Percentiles rank a stretch among this genome's conserved stretches.
These are phyloP conservation scores for Acacia acuminata DNA, from an alignment of 306 rosid genomes.

Conservation along the genomic window DNA sequence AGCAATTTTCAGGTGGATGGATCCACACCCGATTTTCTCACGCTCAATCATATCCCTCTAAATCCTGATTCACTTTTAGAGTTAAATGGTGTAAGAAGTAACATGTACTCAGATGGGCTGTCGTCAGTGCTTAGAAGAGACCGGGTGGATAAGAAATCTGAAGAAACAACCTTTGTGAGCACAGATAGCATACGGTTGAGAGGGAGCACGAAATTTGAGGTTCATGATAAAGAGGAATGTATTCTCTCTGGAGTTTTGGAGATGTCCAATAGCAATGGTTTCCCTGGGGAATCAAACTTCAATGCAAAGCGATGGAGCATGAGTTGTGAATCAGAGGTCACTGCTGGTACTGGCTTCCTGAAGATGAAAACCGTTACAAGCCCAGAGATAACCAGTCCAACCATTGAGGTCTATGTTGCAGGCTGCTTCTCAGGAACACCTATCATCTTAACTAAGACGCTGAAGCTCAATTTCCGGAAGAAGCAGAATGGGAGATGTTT, in stretches of 20 bases:
- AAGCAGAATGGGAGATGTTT: constrained; percentile 58
- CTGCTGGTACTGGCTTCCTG: constrained; percentile 55
- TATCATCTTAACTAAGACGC: constrained; percentile 71
- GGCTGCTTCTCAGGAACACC: constrained; percentile 84
- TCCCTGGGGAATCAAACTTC: constrained; percentile 52
- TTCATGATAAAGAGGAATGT: constrained; percentile 68
- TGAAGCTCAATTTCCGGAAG: constrained; percentile 64
- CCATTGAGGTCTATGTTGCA: constrained; percentile 87
- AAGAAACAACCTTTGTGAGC: constrained; percentile 84
- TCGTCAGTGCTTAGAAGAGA: constrained; percentile 85
- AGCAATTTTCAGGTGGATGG: constrained; percentile 71
- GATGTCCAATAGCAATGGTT: constrained; percentile 70
- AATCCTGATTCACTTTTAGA: constrained; percentile 80
- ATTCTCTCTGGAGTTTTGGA: constrained; percentile 75
- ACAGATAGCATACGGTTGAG: constrained; percentile 79
- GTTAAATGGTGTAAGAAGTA: constrained; percentile 77
- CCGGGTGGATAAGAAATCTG: constrained; percentile 81
- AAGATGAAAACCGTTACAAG: constrained; percentile 60
- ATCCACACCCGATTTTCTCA: constrained; percentile 70
- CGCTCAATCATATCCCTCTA: constrained; percentile 75
- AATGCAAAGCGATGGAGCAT: constrained; percentile 70
- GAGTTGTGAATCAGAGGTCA: constrained; percentile 65
- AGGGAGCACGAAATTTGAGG: constrained; percentile 80
- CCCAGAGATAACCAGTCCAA: constrained; percentile 50
- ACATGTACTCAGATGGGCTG: constrained; percentile 63